Base-by-base conservation (phyloP, 352 stramenopile species). In the Phytophthora multivora region DNA sequence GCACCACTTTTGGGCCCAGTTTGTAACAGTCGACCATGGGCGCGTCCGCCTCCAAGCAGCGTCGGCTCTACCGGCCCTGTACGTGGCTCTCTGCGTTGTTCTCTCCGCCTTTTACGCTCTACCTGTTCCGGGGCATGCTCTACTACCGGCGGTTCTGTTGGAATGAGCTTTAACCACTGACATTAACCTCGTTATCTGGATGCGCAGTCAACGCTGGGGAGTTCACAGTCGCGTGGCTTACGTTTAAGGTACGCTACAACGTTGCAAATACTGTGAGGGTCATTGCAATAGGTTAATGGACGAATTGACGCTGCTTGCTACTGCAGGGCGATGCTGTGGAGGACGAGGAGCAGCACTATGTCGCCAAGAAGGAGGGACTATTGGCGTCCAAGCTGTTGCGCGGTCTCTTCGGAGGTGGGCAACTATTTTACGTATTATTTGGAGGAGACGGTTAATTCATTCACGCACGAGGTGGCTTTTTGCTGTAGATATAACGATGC, bases 171-270 rank as follows among this genome's bases (percentile, higher is more conserved):
- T 35, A 18, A 19, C 15, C 21, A 18, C n/a, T 58, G 26, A 47
- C 16, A 47, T 40, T 31, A 51, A 45, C 53, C 31, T 67, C 10
- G 15, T 39, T 58, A 41, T 57, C 26, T 52, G 13, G 49, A 2
- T 66, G 31, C 41, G 31, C 63, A 95, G 84, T 95, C 59, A 74
- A 89, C 16, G 67, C 73, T 2, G 78, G 79, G 9, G 86, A 93
- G 54, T 93, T 95, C 67, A 91, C 78, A 31, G 84, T 95, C 63
- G 86, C 82, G 49, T 95, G 86, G 86, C 73, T 95, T 39, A 92
- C 86, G 36, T 95, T 95, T 66, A 93, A 93, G 79, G 86, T 93
- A 36, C 12, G 51, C n/a, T 31, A 1, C 35, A 26, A 21, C 31
- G 35, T 4, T 50, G 36, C 21, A 51, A 39, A 12, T 18, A n/a